Evolutionary conservation across 1,284 basidiomycete genomes (phyloP).

Genomic region (Veloboletus limbatus): DNA sequence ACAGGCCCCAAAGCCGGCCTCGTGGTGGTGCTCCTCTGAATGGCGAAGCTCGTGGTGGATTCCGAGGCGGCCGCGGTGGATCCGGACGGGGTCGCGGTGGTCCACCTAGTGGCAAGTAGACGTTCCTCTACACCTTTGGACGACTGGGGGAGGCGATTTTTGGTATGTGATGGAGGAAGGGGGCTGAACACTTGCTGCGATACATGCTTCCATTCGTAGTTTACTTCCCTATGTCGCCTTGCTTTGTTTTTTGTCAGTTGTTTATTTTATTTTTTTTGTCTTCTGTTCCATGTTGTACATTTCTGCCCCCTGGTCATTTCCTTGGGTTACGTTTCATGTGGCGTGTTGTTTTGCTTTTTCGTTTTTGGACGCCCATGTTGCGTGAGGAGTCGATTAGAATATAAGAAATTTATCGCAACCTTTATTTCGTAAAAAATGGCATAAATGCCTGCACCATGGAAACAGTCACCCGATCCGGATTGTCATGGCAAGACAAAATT

Average conservation of each 20-base stretch:
- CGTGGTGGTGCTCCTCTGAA: slow-evolving; percentile 46
- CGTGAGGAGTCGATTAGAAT: slow-evolving; percentile 27
- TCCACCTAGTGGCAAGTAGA: slow-evolving; percentile 26
- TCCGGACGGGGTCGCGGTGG: slow-evolving; percentile 36
- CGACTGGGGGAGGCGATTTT: slow-evolving; percentile 3
- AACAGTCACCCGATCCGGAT: background rate
- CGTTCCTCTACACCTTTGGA: background rate
- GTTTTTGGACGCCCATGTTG: slow-evolving; percentile 22
- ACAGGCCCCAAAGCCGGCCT: slow-evolving; percentile 55
- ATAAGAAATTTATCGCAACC: too few species aligned
- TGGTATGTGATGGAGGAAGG: slow-evolving; percentile 4
- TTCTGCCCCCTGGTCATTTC: slow-evolving; percentile 8
- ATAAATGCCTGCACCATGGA: too few species aligned
- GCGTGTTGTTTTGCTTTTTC: slow-evolving; percentile 15
- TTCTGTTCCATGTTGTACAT: slow-evolving; percentile 19
- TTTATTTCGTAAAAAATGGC: too few species aligned
- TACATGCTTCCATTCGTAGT: slow-evolving; percentile 12
- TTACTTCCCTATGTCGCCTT: slow-evolving; percentile 15
- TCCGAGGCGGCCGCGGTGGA: slow-evolving; percentile 36
- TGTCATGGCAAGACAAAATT: background rate
- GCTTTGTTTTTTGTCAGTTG: slow-evolving; percentile 9
- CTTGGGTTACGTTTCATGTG: slow-evolving; percentile 15
- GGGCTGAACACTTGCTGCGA: slow-evolving; percentile 10
- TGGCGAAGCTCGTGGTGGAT: slow-evolving; percentile 41
- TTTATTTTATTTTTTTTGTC: slow-evolving; percentile 3